Conservation (phyloP, 208 protist genomes). For the Crithidia thermophila region DNA sequence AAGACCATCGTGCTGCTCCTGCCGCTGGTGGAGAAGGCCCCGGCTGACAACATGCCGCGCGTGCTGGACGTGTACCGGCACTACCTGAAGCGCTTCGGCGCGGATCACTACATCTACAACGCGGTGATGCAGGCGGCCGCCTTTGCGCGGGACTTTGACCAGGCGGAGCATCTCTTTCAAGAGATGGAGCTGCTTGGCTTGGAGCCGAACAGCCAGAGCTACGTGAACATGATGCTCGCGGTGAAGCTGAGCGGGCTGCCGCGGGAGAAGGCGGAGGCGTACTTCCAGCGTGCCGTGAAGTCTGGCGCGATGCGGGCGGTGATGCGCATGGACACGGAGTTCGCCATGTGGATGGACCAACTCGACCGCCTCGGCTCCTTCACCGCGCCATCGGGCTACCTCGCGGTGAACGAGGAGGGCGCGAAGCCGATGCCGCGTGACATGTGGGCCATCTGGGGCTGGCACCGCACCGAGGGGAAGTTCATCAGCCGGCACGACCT, state of each 20-base stretch:
- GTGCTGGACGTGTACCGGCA: constrained; percentile 83
- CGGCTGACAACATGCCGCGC: constrained; percentile 61
- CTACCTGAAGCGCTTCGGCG: constrained; percentile 88
- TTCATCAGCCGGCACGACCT: constrained; percentile 69
- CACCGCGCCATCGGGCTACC: constrained; percentile 59
- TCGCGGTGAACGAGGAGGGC: constrained; percentile 85
- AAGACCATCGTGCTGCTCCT: constrained; percentile 79
- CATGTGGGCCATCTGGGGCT: constrained; percentile 91
- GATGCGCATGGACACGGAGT: constrained; percentile 90
- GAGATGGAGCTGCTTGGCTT: constrained; percentile 79
- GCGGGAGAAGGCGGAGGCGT: constrained; percentile 62
- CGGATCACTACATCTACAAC: constrained; percentile 93
- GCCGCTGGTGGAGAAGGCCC: constrained; percentile 77
- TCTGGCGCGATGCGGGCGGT: constrained; percentile 62
- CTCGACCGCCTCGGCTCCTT: constrained; percentile 90
- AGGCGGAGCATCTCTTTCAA: constrained; percentile 63
- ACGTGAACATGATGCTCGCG: constrained; percentile 93
- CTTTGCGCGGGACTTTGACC: constrained; percentile 77
- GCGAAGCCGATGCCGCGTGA: constrained; percentile 84
- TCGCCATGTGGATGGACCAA: constrained; percentile 92
- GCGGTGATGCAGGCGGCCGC: constrained; percentile 90
- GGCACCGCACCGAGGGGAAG: constrained; percentile 85
- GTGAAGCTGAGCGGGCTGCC: constrained; percentile 58
- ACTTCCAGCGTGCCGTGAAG: constrained; percentile 76
- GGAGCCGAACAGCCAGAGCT: constrained; percentile 88